These are phyloP conservation scores for Chlamydomonas sphaeroides DNA, from an alignment of 139 green algal genomes.

Conservation along the genomic window DNA sequence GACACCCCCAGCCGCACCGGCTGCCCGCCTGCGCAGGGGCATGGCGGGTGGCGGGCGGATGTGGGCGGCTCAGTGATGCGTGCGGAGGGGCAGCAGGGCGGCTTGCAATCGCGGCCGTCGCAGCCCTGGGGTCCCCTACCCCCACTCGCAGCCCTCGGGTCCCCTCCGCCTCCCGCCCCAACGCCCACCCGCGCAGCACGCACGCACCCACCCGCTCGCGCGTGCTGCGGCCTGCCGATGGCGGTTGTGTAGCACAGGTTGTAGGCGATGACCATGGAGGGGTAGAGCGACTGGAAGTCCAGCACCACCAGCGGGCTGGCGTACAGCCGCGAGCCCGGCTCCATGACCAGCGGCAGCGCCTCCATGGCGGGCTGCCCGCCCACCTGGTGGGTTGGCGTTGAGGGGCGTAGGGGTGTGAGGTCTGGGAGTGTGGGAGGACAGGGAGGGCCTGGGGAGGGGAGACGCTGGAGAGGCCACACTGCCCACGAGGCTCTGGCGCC, in stretches of 20 bases:
- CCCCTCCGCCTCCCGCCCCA: no score
- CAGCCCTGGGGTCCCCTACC: no score
- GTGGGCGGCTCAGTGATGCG: no score
- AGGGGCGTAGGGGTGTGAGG: no score
- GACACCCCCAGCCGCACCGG: slow-evolving; percentile 28
- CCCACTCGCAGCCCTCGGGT: not conserved
- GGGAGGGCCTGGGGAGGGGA: not conserved
- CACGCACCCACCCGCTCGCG: slow-evolving; percentile 35
- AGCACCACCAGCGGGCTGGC: slow-evolving; percentile 89
- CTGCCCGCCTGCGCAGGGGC: not conserved
- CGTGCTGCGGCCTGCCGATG: slow-evolving; percentile 78
- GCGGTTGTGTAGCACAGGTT: slow-evolving; percentile 98
- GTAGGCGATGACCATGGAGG: slow-evolving; percentile 95
- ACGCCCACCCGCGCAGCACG: not conserved
- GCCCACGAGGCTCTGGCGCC: not conserved
- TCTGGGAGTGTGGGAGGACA: not conserved
- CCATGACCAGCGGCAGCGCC: slow-evolving; percentile 94
- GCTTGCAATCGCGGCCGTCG: no score
- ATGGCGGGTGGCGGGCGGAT: not conserved
- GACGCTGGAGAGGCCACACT: no score
- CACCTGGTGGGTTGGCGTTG: slow-evolving; percentile 74
- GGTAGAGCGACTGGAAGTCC: slow-evolving; percentile 98
- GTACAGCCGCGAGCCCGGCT: slow-evolving; percentile 91
- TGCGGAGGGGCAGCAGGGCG: not conserved
- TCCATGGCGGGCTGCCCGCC: slow-evolving; percentile 93